phyloP scores from a whole-genome alignment of 768 basidiomycete genomes.

The Leucosporidium scottii region DNA sequence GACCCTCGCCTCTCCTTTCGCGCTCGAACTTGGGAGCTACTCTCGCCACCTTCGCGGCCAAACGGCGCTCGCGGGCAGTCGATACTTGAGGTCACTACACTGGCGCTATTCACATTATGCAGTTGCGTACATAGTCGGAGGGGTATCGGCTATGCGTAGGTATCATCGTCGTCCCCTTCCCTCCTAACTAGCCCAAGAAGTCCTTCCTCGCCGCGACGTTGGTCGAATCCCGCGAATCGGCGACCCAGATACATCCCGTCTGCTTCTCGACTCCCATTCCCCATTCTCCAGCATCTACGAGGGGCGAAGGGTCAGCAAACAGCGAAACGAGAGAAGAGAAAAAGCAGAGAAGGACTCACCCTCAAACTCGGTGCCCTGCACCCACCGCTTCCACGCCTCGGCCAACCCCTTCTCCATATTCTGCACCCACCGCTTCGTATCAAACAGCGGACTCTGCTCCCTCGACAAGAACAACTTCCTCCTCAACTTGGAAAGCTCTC shows the following conservation, averaged over 20 bases:
- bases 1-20: too few species aligned
- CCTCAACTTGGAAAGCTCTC: constrained; percentile 47
- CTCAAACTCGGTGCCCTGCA: constrained; percentile 35
- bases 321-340: too few species aligned
- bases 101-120: too few species aligned
- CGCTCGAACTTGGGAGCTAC: too few species aligned
- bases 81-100: too few species aligned
- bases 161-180: too few species aligned
- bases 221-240: neutral
- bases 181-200: neutral
- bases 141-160: too few species aligned
- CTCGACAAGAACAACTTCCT: constrained; percentile 46
- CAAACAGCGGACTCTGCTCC: constrained; percentile 49
- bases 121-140: too few species aligned
- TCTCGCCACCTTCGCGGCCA: too few species aligned
- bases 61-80: too few species aligned
- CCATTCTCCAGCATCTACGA: neutral
- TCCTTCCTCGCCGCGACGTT: neutral
- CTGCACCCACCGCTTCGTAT: constrained; percentile 49
- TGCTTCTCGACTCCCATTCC: neutral
- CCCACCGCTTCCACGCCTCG: constrained; percentile 51
- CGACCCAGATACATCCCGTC: neutral
- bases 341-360: neutral
- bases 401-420: constrained; percentile 49
- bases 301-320: neutral